phyloP scores from a whole-genome alignment of 495 filamentous ascomycete species.

The Neurospora sp. region DNA sequence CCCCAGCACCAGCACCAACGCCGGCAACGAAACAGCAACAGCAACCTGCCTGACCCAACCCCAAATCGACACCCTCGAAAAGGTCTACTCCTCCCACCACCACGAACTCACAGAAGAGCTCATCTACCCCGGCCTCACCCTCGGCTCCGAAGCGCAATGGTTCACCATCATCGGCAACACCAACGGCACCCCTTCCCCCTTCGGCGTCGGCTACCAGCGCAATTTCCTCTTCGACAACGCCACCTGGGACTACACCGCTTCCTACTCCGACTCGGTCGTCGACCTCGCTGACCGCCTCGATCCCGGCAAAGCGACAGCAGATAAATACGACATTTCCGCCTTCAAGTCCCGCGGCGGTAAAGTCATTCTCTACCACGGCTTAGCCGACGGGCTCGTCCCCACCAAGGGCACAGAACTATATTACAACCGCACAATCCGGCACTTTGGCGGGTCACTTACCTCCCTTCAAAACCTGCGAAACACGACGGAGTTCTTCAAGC shows the following conservation, averaged over 20 bases:
- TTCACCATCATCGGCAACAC: constrained; percentile 12
- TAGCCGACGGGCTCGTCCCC: constrained; percentile 41
- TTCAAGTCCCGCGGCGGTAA: constrained; percentile 41
- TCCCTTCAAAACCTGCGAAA: background rate
- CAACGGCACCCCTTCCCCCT: constrained; percentile 10
- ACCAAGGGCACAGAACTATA: constrained; percentile 32
- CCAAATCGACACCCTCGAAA: constrained; percentile 44
- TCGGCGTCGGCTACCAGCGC: constrained; percentile 27
- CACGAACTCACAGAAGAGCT: constrained; percentile 36
- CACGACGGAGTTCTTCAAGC: constrained; percentile 22
- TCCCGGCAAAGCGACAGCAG: constrained; percentile 32
- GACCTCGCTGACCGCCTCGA: constrained; percentile 20
- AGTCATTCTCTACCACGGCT: constrained; percentile 46
- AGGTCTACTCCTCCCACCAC: constrained; percentile 45
- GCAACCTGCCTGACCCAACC: constrained; percentile 42
- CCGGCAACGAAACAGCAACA: constrained; percentile 9
- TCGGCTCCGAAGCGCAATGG: constrained; percentile 23
- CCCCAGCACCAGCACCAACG: background rate
- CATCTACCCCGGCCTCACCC: constrained; percentile 41
- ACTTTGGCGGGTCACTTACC: constrained; percentile 12
- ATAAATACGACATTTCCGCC: constrained; percentile 34
- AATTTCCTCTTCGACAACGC: constrained; percentile 34
- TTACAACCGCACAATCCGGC: constrained; percentile 23
- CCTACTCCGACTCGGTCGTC: constrained; percentile 1
- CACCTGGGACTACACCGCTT: constrained; percentile 28